Conservation (phyloP, 176 grass and related monocot species). For the Puccinellia tenuiflora region DNA sequence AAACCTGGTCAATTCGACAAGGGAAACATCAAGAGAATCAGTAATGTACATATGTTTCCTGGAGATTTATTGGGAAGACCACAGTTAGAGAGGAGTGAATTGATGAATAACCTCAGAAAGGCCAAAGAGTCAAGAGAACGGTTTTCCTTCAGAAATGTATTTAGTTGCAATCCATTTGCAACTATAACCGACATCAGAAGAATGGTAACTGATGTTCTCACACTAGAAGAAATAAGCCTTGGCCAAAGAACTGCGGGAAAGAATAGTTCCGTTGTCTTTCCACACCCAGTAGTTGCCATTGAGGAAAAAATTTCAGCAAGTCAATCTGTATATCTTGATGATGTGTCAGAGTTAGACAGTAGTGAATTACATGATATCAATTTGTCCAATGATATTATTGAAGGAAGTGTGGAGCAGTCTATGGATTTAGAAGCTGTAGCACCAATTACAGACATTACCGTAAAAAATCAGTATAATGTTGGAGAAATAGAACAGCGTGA, state of each 20-base stretch:
- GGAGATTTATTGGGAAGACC: background rate
- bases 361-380: background rate
- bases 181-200: background rate
- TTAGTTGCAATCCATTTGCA: background rate
- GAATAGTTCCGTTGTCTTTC: background rate
- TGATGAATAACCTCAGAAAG: constrained; percentile 27
- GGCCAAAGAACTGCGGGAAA: background rate
- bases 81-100: background rate
- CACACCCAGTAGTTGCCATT: background rate
- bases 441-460: background rate
- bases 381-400: background rate
- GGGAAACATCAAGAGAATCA: background rate
- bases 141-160: background rate
- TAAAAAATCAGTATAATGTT: background rate
- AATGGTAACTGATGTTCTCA: constrained; percentile 2
- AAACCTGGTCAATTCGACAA: background rate
- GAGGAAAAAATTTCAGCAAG: background rate
- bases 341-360: background rate
- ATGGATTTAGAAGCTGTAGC: background rate
- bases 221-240: constrained; percentile 2
- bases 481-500: constrained; percentile 1
- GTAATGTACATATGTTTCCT: background rate
- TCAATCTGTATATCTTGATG: background rate
- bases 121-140: constrained; percentile 6
- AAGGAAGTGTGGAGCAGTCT: background rate